Conservation (phyloP, 1,139 yeast genomes). For the Debaryomyces coudertii region DNA sequence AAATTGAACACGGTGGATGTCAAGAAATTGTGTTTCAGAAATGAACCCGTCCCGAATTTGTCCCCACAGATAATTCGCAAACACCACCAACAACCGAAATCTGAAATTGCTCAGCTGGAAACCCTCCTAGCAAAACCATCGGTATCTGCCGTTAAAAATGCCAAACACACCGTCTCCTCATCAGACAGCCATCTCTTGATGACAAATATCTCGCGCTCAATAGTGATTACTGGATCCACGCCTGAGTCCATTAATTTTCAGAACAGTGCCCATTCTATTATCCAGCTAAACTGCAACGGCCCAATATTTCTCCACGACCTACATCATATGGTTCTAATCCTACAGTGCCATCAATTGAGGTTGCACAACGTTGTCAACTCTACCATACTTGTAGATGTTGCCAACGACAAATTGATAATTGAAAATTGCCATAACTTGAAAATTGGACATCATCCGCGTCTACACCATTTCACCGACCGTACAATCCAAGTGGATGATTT, state of each 20-base stretch:
- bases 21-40: slow-evolving; percentile 28
- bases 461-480: not conserved
- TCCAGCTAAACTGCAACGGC: slow-evolving; percentile 31
- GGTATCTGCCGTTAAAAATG: slow-evolving; percentile 21
- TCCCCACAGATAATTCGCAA: slow-evolving; percentile 2
- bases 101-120: slow-evolving; percentile 8
- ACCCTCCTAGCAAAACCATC: slow-evolving; percentile 20
- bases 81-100: slow-evolving; percentile 2
- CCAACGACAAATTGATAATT: slow-evolving; percentile 32
- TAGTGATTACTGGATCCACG: slow-evolving; percentile 12
- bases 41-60: slow-evolving; percentile 27
- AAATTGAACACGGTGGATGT: slow-evolving; percentile 21
- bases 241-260: slow-evolving; percentile 29
- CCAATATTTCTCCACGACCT: slow-evolving; percentile 35
- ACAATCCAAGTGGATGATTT: slow-evolving; percentile 15
- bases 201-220: slow-evolving; percentile 16
- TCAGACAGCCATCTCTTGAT: slow-evolving; percentile 22
- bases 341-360: slow-evolving; percentile 45
- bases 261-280: slow-evolving; percentile 20
- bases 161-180: slow-evolving; percentile 8
- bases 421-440: slow-evolving; percentile 33
- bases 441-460: slow-evolving; percentile 17
- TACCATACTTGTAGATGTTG: slow-evolving; percentile 25
- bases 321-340: slow-evolving; percentile 25
- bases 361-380: slow-evolving; percentile 34